These are phyloP conservation scores for Scopulariopsis brevicaulis DNA, from an alignment of 2,329 filamentous ascomycete genomes.

Conservation along the genomic window DNA sequence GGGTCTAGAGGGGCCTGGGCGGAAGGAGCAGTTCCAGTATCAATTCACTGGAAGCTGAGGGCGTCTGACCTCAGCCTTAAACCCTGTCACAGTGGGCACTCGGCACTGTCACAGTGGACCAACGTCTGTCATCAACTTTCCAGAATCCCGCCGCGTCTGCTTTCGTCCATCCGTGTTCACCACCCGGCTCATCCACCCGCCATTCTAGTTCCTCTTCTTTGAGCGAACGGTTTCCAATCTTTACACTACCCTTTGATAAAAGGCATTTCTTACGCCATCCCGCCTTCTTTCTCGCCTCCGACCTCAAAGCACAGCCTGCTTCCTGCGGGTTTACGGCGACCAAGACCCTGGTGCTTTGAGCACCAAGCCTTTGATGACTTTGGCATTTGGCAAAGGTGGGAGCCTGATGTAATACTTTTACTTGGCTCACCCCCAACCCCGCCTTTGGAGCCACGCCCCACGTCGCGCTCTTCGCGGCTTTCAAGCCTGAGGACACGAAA, in stretches of 20 bases:
- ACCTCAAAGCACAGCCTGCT: not conserved
- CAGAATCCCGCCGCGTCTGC: not conserved
- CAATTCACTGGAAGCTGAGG: not conserved
- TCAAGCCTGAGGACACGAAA: not conserved
- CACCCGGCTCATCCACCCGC: not conserved
- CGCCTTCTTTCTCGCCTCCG: not conserved
- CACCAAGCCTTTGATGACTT: not conserved
- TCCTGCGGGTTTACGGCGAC: not conserved
- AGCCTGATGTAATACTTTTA: slow-evolving; percentile 6
- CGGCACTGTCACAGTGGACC: not conserved
- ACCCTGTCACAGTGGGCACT: not conserved
- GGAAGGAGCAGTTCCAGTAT: no score
- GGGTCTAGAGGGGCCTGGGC: no score
- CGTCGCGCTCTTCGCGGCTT: not conserved
- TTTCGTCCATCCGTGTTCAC: not conserved
- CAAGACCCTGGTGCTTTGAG: not conserved
- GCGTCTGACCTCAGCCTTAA: not conserved
- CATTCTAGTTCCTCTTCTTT: not conserved
- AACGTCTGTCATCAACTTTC: not conserved
- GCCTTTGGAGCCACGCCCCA: slow-evolving; percentile 4
- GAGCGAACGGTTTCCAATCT: not conserved
- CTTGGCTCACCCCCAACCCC: slow-evolving; percentile 6
- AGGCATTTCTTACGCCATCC: not conserved
- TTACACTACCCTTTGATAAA: not conserved
- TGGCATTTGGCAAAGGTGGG: not conserved